Evolutionary conservation across 1,139 yeast species (phyloP), one percentile per base, ranked within the genome.

Genomic region (Arxiozyma slooffiae): DNA sequence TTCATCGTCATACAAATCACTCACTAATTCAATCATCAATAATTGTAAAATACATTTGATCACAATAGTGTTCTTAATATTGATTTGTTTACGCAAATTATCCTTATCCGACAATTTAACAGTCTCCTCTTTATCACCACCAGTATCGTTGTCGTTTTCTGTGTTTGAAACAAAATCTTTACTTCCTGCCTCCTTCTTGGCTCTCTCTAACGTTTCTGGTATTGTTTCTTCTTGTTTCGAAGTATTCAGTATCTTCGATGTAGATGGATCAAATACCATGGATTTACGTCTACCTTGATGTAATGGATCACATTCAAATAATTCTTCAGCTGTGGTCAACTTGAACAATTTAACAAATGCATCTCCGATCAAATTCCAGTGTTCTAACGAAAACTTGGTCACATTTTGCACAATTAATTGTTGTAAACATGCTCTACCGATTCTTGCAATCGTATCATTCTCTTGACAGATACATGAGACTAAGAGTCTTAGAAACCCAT

Each of bases 401-500:
- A 83, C 79, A 66, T 92, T 94, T 56, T 85, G 85, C 34, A 82
- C 71, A 53, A 92, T 76, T 55, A 92, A 73, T 54, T 83, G 86
- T 56, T 85, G 83, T 53, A 92, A 75, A 66, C 98, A 90, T 11
- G 92, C 81, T 61, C 95, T 80, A 21, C 98, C 98, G 58, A 90
- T 89, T 60, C 95, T 77, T 0, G 97, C 95, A 60, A 94, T 90
- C 0, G 97, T 89, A 61, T 92, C 98, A 66, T 92, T 92, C 60
- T 90, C 97, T 68, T 92, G 98, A 61, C 96, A 88, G 49, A 92
- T 87, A 69, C 98, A 94, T 8, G 92, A 82, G 3, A 82, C 82
- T 50, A 94, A 70, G 52, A 94, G 74, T 41, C 80, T 81, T 68
- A 94, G 73, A 64, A 85, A 88, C 1, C 88, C 94, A 54, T 79